Evolutionary conservation across 768 basidiomycete genomes (phyloP), one percentile per base, ranked within the genome.

Genomic region (Termitomyces titanicus): DNA sequence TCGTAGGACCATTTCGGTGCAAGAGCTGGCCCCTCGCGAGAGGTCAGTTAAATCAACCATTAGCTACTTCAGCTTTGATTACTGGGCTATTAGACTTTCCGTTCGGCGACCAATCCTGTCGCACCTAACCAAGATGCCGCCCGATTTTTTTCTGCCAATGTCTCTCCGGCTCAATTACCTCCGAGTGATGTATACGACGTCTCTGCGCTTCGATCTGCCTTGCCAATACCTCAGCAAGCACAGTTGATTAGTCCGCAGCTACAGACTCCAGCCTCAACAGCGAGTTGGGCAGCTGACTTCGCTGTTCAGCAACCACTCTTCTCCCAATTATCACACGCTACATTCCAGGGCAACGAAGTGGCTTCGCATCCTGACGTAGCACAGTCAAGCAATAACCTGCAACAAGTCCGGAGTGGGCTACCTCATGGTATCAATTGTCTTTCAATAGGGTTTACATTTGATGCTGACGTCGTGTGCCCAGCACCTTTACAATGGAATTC

Each of bases 1-100:
- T 58, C 46, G 15, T 62, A 91, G 88, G 93, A 95, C 66, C 78
- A 88, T 56, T 86, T 88, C 67, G 79, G 82, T 45, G 68, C 81
- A 17, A 79, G 81, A 52, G 80, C 83, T 33, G 83, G 84, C 1
- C 72, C 86, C 22, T 87, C 88, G 24, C 73, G 78, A 66, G 81
- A 86, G 71, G 88, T 87, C 59, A 27, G 79, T 64, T 27, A 7
- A 24, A 35, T 27, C 22, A 17, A 17, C 22, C 18, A 27, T 18
- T 3, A 25, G 24, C 12, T 5, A 27, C 25, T 18, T 49, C 25
- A 8, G 17, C 12, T n/a, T 18, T 49, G 11, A 49, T 27, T 6
- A 27, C 37, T 24, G 22, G 35, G n/a, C 7, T 7, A n/a, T 13
- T 54, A 90, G 87, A 66, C 68, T 2, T 90, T 91, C 68, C 83